Evolutionary conservation across 2,329 filamentous ascomycete species (phyloP).

Genomic region (Xylariaceae sp.): DNA sequence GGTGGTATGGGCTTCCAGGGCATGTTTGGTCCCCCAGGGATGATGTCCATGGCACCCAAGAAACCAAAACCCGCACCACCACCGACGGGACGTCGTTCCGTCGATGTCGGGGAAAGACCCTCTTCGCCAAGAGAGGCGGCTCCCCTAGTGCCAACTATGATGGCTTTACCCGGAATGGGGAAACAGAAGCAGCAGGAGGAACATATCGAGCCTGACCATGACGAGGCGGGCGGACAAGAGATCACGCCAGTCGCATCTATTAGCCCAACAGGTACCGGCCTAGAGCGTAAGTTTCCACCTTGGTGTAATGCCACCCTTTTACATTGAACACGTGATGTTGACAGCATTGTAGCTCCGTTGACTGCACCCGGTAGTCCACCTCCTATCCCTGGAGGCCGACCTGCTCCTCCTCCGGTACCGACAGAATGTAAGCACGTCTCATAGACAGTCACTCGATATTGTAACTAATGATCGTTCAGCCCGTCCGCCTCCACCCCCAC

Average conservation of each 20-base stretch:
- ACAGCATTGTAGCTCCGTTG: conserved; percentile 35
- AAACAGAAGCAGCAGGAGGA: conserved; percentile 53
- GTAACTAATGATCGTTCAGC: conserved; percentile 49
- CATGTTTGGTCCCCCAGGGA: conserved; percentile 78
- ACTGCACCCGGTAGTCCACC: conserved; percentile 41
- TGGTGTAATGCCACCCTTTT: conserved; percentile 16
- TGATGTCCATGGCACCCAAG: conserved; percentile 64
- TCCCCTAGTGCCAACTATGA: conserved; percentile 61
- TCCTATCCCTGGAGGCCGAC: conserved; percentile 54
- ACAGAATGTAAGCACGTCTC: conserved; percentile 58
- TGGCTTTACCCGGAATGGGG: conserved; percentile 74
- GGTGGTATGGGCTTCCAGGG: conserved; percentile 87
- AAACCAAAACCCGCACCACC: conserved; percentile 56
- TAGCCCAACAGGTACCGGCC: conserved; percentile 24
- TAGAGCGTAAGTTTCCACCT: conserved; percentile 32
- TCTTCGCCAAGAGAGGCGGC: conserved; percentile 48
- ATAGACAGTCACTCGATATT: neutral
- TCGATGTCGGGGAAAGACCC: conserved; percentile 47
- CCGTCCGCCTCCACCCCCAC: conserved; percentile 61
- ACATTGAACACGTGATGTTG: conserved; percentile 24
- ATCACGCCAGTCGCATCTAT: conserved; percentile 35
- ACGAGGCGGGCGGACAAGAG: conserved; percentile 42
- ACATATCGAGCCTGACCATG: conserved; percentile 52
- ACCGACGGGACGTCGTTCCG: conserved; percentile 44
- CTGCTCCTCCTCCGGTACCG: conserved; percentile 61